Conservation (phyloP, 2,329 filamentous ascomycete genomes). For the Drechmeria coniospora region DNA sequence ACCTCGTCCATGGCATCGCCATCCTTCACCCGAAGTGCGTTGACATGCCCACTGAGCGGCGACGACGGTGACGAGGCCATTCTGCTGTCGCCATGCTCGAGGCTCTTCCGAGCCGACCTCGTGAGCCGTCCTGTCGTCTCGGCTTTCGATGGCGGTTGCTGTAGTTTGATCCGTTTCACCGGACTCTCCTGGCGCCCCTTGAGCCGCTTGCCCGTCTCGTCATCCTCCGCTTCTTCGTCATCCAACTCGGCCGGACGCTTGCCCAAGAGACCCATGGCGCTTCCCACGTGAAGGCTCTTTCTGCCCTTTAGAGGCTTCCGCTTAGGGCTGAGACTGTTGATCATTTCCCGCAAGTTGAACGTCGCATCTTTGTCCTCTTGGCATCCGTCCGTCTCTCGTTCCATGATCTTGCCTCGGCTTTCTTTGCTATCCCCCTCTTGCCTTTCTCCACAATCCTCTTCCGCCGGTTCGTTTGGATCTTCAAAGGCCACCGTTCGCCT, state of each 20-base stretch:
- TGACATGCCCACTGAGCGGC: constrained; percentile 29
- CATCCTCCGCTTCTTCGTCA: constrained; percentile 41
- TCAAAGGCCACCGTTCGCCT: constrained; percentile 42
- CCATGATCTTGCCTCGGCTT: constrained; percentile 38
- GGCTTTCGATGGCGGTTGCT: constrained; percentile 51
- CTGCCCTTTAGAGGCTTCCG: constrained; percentile 50
- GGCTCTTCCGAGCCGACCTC: constrained; percentile 30
- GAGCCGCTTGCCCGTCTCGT: constrained; percentile 50
- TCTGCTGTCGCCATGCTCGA: constrained; percentile 26
- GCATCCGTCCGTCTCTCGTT: constrained; percentile 28
- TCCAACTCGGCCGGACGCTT: constrained; percentile 62
- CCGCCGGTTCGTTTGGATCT: constrained; percentile 45
- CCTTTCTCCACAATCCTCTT: constrained; percentile 45
- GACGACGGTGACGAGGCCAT: constrained; percentile 29
- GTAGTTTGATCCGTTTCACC: constrained; percentile 58
- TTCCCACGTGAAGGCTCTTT: constrained; percentile 64
- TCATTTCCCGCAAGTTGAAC: constrained; percentile 59
- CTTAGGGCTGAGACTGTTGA: constrained; percentile 62
- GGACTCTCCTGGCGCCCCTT: constrained; percentile 60
- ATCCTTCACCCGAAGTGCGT: constrained; percentile 39
- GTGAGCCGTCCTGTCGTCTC: constrained; percentile 48
- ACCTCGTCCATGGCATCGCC: constrained; percentile 29
- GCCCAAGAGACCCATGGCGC: constrained; percentile 56
- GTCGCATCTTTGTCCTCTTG: constrained; percentile 46
- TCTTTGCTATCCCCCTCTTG: constrained; percentile 47